Conservation (phyloP, 352 stramenopile species). For the Pythium apleroticum region DNA sequence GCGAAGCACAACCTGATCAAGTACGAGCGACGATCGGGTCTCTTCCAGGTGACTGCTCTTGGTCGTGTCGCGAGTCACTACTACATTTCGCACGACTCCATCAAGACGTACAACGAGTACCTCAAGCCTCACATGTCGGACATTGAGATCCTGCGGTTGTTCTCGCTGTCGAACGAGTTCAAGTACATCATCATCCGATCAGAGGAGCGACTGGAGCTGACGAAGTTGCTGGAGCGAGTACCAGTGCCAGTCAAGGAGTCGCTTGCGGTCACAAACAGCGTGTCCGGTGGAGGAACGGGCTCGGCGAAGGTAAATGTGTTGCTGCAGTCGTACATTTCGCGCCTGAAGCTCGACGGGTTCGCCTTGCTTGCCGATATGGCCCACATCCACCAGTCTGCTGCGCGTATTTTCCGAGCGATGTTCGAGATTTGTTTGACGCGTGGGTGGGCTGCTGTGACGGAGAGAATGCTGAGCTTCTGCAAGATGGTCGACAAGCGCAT, state of each 20-base stretch:
- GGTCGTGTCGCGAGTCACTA: conserved; percentile 98
- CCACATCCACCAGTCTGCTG: conserved; percentile 98
- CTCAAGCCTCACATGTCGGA: conserved; percentile 99
- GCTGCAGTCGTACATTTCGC: conserved; percentile 98
- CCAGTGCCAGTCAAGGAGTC: conserved; percentile 99
- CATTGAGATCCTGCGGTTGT: conserved; percentile 99
- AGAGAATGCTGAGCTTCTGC: conserved; percentile 96
- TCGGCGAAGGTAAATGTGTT: conserved; percentile 99
- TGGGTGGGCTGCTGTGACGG: conserved; percentile 93
- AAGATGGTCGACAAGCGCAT: conserved; percentile 99
- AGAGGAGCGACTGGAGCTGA: conserved; percentile 99
- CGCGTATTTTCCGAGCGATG: conserved; percentile 97
- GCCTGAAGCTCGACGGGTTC: conserved; percentile 97
- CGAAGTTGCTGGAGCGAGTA: conserved; percentile 96
- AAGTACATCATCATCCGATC: conserved; percentile 97
- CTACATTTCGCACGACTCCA: conserved; percentile 98
- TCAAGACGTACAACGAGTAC: conserved; percentile 98
- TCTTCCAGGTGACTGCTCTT: conserved; percentile 96
- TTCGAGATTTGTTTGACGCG: conserved; percentile 99
- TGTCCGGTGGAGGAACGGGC: conserved; percentile 48
- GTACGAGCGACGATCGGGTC: conserved; percentile 96
- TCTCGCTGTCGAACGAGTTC: conserved; percentile 99
- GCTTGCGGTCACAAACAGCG: conserved; percentile 48
- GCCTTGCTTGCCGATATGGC: conserved; percentile 98
- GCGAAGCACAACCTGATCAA: conserved; percentile 98